Percentiles rank a stretch among this genome's conserved stretches.
Evolutionary conservation across 1,139 yeast species (phyloP).

Genomic region (Suhomyces chickasaworum): DNA sequence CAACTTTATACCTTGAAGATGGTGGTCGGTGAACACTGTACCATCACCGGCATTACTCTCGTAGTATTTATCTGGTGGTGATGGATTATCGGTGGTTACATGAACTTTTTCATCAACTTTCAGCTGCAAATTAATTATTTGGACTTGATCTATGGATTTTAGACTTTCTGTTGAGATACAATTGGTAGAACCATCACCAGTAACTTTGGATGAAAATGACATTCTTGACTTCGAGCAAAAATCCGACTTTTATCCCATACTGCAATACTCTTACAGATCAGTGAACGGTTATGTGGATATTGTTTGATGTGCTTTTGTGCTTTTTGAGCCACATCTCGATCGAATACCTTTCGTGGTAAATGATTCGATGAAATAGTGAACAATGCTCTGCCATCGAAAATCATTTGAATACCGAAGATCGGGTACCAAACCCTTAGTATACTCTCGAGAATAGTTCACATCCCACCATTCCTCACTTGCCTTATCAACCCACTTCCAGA

Average conservation of each 20-base stretch:
- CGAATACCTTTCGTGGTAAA: too few relatives aligned
- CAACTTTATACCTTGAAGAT: conserved; percentile 20
- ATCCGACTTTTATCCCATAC: too few relatives aligned
- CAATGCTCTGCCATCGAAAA: too few relatives aligned
- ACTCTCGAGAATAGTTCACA: too few relatives aligned
- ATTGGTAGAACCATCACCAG: background rate
- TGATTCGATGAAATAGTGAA: too few relatives aligned
- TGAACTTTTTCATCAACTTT: background rate
- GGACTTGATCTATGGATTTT: background rate
- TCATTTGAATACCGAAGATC: too few relatives aligned
- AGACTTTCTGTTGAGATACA: background rate
- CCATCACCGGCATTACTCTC: conserved; percentile 31
- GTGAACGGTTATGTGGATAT: too few relatives aligned
- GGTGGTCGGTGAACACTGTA: conserved; percentile 22
- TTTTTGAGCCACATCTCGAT: too few relatives aligned
- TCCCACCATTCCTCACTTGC: too few relatives aligned
- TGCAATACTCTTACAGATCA: background rate
- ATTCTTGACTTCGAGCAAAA: background rate
- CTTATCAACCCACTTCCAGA: too few relatives aligned
- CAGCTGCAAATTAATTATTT: background rate
- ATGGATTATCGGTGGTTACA: background rate
- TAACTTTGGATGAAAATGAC: background rate
- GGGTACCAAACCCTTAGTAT: too few relatives aligned
- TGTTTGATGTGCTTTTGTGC: too few relatives aligned
- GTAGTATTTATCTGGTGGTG: conserved; percentile 10